Evolutionary conservation across 2,329 filamentous ascomycete genomes (phyloP), one percentile per base, ranked within the genome.

Genomic region (Elsinoe batatas): DNA sequence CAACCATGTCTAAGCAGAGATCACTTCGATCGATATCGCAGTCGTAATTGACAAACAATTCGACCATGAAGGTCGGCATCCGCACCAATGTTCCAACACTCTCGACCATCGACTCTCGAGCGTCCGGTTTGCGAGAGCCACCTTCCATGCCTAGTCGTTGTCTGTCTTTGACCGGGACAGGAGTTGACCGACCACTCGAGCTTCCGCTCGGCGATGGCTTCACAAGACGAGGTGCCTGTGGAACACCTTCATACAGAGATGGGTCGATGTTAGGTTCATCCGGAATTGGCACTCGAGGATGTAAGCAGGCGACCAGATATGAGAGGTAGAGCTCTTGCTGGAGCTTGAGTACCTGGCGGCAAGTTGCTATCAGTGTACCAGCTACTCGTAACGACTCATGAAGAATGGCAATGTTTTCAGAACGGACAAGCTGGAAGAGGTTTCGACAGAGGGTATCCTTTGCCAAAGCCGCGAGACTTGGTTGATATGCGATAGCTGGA

Each of bases 11-110:
- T 73, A 95, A 88, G 65, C 93, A 98, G 4, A 98, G 74, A 72
- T 98, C 93, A 53, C 84, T 85, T 50, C 91, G 82, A 66, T 98
- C 88, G 53, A 89, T 84, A 65, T 97, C 91, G 65, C 91, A 98
- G 69, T 98, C 93, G 67, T 97, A 98, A 70, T 98, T 98, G 71
- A 97, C 83, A 67, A 96, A 98, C 6, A 98, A 78, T 69, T 98
- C 94, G 10, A 87, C 83, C 82, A 97, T 90, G 67, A 94, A 98
- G 40, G 84, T 91, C 0, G 93, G 90, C 76, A 98, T 95, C 40
- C 94, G 81, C 36, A 90, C 88, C 58, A 98, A 76, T 55, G 91
- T 90, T 35, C 91, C 91, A 43, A 98, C 85, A 63, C 88, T 95
- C 72, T 98, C 93, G 3, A 98, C 89, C 93, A 98, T 98, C 32